These are phyloP conservation scores for Mallotus nudiflorus DNA, from an alignment of 345 rosid genomes.

Conservation along the genomic window DNA sequence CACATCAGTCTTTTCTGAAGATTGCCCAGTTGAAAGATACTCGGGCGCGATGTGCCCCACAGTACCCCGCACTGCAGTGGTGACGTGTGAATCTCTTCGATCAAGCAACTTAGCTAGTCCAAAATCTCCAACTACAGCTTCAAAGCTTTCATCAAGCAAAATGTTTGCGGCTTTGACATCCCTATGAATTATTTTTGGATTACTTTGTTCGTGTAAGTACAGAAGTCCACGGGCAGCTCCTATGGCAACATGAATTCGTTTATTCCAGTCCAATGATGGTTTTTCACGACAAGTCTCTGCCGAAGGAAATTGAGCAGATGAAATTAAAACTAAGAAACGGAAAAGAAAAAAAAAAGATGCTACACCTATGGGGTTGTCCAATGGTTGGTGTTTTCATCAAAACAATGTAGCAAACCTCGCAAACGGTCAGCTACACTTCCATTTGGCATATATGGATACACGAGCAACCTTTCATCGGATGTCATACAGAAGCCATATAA, in stretches of 20 bases:
- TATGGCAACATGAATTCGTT: constrained; percentile 61
- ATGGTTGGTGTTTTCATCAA: no score
- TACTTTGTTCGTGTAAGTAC: constrained; percentile 93
- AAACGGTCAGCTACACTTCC: constrained; percentile 93
- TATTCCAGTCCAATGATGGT: constrained; percentile 82
- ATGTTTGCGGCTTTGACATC: constrained; percentile 98
- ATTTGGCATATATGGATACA: constrained; percentile 96
- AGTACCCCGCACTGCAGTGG: constrained; percentile 94
- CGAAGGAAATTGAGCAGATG: constrained; percentile 7
- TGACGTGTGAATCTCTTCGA: constrained; percentile 82
- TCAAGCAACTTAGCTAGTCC: constrained; percentile 92
- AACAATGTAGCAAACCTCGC: constrained; percentile 68
- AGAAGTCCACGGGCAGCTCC: constrained; percentile 95
- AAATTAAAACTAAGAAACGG: background rate
- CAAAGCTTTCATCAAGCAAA: constrained; percentile 83
- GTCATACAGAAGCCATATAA: constrained; percentile 93
- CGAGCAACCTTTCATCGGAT: constrained; percentile 73
- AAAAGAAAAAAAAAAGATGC: background rate
- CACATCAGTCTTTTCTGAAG: constrained; percentile 92
- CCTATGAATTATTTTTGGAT: constrained; percentile 90
- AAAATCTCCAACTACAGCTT: constrained; percentile 94
- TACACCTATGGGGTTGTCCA: background rate
- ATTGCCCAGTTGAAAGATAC: constrained; percentile 96
- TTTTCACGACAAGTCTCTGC: constrained; percentile 58
- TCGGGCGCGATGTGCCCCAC: constrained; percentile 97